Conservation (phyloP, 2,329 filamentous ascomycete species). For the Fusarium sp. region DNA sequence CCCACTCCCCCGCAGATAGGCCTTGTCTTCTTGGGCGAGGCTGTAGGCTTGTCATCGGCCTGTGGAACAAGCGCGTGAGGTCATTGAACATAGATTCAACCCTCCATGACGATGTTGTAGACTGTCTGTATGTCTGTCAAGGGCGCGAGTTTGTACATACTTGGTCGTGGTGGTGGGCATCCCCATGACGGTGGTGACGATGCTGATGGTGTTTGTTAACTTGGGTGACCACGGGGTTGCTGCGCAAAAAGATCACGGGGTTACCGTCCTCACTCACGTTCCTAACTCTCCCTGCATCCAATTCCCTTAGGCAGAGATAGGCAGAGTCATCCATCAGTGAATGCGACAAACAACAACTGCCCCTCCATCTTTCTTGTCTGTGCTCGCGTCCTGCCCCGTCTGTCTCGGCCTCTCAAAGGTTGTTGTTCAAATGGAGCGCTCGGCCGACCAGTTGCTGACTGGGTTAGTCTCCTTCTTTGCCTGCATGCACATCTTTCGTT, state of each 20-base stretch:
- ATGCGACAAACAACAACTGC: conserved; percentile 1
- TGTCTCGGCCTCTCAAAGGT: conserved; percentile 3
- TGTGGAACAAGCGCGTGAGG: conserved; percentile 28
- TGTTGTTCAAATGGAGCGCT: conserved; percentile 3
- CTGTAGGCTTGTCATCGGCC: conserved; percentile 25
- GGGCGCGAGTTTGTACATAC: conserved; percentile 4
- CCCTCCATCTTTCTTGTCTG: conserved; percentile 7
- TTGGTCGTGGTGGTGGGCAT: conserved; percentile 14
- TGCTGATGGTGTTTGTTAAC: conserved; percentile 3
- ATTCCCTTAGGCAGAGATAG: conserved; percentile 26
- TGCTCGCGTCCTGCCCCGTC: conserved; percentile 14
- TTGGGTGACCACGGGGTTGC: background rate
- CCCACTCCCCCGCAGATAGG: conserved; percentile 24
- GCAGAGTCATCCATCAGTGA: background rate
- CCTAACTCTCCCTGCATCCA: background rate
- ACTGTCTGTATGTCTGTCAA: background rate
- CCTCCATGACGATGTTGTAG: conserved; percentile 24
- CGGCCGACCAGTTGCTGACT: conserved; percentile 11
- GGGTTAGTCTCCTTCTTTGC: background rate
- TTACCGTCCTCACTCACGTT: background rate
- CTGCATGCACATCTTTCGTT: conserved; percentile 13
- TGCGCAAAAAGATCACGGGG: conserved; percentile 1
- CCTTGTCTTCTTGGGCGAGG: conserved; percentile 18
- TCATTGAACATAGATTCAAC: conserved; percentile 27
- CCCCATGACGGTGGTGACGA: conserved; percentile 1